Percentiles rank a stretch among this genome's conserved stretches.
phyloP scores from a whole-genome alignment of 2,329 filamentous ascomycete species.

The Aspergillus tamarii region DNA sequence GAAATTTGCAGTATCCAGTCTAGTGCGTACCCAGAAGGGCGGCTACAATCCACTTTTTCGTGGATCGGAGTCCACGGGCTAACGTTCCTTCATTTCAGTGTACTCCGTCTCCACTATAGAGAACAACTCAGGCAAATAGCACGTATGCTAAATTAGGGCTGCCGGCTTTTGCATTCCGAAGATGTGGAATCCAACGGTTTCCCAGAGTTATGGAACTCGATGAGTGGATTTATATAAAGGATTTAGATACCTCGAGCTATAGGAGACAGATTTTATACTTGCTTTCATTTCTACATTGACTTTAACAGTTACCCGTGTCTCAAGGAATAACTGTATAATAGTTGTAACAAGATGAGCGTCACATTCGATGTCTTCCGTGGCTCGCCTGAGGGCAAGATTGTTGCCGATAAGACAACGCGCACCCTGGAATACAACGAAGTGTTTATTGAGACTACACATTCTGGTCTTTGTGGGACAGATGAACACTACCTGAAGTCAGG shows the following conservation, averaged over 20 bases:
- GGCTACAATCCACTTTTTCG: not conserved
- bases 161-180: not conserved
- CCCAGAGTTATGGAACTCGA: not conserved
- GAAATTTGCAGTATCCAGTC: not conserved
- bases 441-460: slow-evolving; percentile 25
- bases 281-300: not conserved
- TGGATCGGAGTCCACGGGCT: not conserved
- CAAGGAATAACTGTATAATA: not conserved
- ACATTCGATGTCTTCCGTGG: slow-evolving; percentile 24
- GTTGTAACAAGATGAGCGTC: not conserved
- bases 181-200: not conserved
- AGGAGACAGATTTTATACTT: not conserved
- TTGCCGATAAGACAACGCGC: slow-evolving; percentile 10
- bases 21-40: not conserved
- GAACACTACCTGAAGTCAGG: slow-evolving; percentile 21
- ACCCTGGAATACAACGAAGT: slow-evolving; percentile 19
- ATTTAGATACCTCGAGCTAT: not conserved
- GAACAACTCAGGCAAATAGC: not conserved
- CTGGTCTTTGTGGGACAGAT: slow-evolving; percentile 29
- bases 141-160: not conserved
- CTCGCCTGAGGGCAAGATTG: slow-evolving; percentile 22
- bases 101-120: not conserved
- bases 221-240: not conserved
- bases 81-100: not conserved
- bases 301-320: not conserved